Percentiles rank a stretch among this genome's conserved stretches.
Conservation (phyloP, 2,329 filamentous ascomycete species). For the Colletotrichum lupini region DNA sequence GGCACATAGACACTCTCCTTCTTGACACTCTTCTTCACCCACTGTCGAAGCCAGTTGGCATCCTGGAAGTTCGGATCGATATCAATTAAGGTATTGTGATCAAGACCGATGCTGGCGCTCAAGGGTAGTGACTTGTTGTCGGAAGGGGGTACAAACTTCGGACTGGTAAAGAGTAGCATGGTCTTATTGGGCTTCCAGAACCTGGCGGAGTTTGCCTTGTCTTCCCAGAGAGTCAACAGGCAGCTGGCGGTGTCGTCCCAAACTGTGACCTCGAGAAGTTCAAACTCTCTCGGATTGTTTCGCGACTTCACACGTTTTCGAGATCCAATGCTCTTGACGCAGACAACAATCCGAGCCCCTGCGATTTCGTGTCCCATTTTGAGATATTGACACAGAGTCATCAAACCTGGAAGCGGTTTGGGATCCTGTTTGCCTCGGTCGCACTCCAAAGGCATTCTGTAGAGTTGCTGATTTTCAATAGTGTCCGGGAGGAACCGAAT, state of each 20-base stretch:
- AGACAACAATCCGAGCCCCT: constrained; percentile 64
- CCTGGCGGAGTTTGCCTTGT: constrained; percentile 55
- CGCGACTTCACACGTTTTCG: constrained; percentile 56
- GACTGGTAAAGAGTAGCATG: constrained; percentile 60
- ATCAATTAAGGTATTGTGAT: constrained; percentile 61
- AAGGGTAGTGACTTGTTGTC: constrained; percentile 5
- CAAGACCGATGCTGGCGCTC: constrained; percentile 42
- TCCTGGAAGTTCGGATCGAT: constrained; percentile 66
- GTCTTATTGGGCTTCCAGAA: constrained; percentile 60
- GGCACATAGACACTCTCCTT: constrained; percentile 61
- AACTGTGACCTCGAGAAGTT: constrained; percentile 61
- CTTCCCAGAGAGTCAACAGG: constrained; percentile 65
- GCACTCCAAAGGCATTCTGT: constrained; percentile 58
- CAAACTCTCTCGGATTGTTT: constrained; percentile 26
- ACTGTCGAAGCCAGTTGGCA: constrained; percentile 62
- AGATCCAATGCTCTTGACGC: constrained; percentile 66
- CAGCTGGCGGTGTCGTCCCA: constrained; percentile 69
- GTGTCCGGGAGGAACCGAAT: constrained; percentile 63
- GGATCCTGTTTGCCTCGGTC: constrained; percentile 31
- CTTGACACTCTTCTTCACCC: constrained; percentile 57
- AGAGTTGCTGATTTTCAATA: constrained; percentile 37
- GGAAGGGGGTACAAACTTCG: constrained; percentile 38
- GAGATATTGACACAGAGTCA: constrained; percentile 67
- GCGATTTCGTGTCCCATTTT: constrained; percentile 63
- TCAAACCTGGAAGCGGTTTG: constrained; percentile 55